phyloP scores from a whole-genome alignment of 2,329 filamentous ascomycete genomes.

The Cadophora luteo-olivacea region DNA sequence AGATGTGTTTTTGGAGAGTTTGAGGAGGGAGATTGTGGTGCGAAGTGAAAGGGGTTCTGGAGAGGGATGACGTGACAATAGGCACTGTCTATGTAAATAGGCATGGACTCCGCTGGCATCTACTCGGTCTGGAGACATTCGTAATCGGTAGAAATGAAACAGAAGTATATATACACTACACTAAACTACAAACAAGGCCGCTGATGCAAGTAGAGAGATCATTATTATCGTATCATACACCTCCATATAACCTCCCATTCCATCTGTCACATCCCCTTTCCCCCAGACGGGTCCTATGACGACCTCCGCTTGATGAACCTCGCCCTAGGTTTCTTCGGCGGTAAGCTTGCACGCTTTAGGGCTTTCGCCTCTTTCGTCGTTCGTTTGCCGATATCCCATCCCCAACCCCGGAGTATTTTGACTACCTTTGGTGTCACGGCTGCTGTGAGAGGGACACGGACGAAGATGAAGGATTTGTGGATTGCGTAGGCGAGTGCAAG shows the following conservation, averaged over 20 bases:
- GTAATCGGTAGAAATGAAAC: background rate
- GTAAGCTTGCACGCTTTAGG: conserved; percentile 36
- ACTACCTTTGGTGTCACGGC: conserved; percentile 95
- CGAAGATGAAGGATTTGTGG: conserved; percentile 96
- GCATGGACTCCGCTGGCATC: background rate
- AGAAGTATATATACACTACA: conserved; percentile 10
- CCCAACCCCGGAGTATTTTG: conserved; percentile 84
- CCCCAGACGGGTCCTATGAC: background rate
- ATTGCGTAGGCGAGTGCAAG: conserved; percentile 93
- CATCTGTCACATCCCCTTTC: background rate
- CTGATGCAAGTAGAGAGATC: conserved; percentile 14
- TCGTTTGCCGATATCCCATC: conserved; percentile 91
- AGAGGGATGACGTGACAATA: no score
- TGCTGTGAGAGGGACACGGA: conserved; percentile 90
- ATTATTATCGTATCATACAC: conserved; percentile 11
- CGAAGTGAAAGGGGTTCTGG: background rate
- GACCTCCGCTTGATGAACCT: conserved; percentile 10
- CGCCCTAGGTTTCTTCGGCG: conserved; percentile 20
- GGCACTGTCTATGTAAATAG: no score
- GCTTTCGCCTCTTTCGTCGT: conserved; percentile 49
- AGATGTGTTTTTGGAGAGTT: conserved; percentile 29
- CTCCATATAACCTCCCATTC: background rate
- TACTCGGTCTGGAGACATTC: background rate
- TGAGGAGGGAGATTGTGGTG: conserved; percentile 3
- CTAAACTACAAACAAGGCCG: conserved; percentile 1